Conservation (phyloP, 1,139 yeast genomes). For the Blastobotrys elegans region DNA sequence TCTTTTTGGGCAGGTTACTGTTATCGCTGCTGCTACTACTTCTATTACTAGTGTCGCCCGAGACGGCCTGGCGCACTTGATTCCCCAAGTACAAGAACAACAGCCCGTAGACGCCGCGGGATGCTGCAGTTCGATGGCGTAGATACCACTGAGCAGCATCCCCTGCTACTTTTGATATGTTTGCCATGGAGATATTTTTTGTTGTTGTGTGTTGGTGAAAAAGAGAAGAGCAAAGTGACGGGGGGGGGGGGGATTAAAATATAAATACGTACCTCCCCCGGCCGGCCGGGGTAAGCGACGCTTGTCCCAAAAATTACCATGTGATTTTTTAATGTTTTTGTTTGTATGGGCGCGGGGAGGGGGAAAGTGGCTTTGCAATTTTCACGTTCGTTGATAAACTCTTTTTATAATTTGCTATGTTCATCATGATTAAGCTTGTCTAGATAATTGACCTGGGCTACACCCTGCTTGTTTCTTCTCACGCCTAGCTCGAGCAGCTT, state of each 20-base stretch:
- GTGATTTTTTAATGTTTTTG: too few species aligned
- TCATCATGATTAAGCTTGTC: slow-evolving; percentile 23
- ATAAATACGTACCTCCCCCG: background rate
- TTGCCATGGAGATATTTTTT: too few species aligned
- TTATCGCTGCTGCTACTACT: background rate
- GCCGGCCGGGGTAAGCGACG: too few species aligned
- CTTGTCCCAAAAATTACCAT: too few species aligned
- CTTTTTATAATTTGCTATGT: slow-evolving; percentile 20
- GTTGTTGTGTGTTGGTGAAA: background rate
- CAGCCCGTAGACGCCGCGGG: slow-evolving; percentile 27
- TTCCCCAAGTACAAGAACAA: slow-evolving; percentile 24
- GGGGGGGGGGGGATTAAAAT: background rate
- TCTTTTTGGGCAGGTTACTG: slow-evolving; percentile 7
- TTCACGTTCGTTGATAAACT: background rate
- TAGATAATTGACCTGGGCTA: slow-evolving; percentile 29
- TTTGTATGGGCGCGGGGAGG: too few species aligned
- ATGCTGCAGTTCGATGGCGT: slow-evolving; percentile 25
- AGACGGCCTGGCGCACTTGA: slow-evolving; percentile 24
- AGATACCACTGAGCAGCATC: slow-evolving; percentile 20
- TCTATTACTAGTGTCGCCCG: slow-evolving; percentile 16
- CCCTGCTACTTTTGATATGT: slow-evolving; percentile 19
- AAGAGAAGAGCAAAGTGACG: background rate
- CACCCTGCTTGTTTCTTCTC: slow-evolving; percentile 33
- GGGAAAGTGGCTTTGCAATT: too few species aligned
- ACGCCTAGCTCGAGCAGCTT: slow-evolving; percentile 59